Base-by-base conservation (phyloP, 441 rosid species). In the Rhodomyrtus psidioides region DNA sequence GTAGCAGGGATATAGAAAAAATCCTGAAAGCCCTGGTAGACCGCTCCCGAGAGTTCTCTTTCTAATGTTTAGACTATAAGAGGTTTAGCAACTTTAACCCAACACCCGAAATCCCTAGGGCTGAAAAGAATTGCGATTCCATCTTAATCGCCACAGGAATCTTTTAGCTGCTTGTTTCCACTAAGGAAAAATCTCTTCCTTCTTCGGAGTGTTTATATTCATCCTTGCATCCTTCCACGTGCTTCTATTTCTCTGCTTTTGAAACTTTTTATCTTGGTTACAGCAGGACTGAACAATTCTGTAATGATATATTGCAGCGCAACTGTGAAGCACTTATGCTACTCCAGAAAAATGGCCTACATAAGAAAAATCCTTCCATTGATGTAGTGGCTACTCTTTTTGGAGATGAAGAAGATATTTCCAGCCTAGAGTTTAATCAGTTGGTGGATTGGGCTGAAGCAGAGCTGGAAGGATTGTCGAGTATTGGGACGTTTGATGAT, bases 261-360 rank as follows among this genome's bases (percentile, higher is more conserved):
- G 79, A 70, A 70, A 34, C 46, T 70, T 39, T 34, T 70, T 70
- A 70, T 19, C 79, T 44, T 23, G 2, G 5, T 70, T 65, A 24
- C 34, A 62, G 19, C 17, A 17, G 75, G 75, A 62, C 75, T 62
- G 44, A 62, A 62, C 21, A 17, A 65, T 60, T 62, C 27, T 53
- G 19, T 65, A 28, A 44, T 46, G 23, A 53, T 85, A 53, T 86
- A 85, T 86, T 92, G 89, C 93, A 97, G 98, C 98, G 98, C 88
- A 96, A 97, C 89, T 97, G 99, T 75, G 99, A 97, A 91, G 99
- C 99, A 83, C 90, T 97, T 44, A 96, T 96, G 98, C 93, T 96
- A 85, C 98, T 97, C 59, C 96, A 94, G 91, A 96, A 97, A 94
- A 92, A 93, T 89, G 99, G 99, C 83, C 89, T 96, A 87, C 97